phyloP scores from a whole-genome alignment of 2,329 filamentous ascomycete genomes.

The Cryphonectria japonica region DNA sequence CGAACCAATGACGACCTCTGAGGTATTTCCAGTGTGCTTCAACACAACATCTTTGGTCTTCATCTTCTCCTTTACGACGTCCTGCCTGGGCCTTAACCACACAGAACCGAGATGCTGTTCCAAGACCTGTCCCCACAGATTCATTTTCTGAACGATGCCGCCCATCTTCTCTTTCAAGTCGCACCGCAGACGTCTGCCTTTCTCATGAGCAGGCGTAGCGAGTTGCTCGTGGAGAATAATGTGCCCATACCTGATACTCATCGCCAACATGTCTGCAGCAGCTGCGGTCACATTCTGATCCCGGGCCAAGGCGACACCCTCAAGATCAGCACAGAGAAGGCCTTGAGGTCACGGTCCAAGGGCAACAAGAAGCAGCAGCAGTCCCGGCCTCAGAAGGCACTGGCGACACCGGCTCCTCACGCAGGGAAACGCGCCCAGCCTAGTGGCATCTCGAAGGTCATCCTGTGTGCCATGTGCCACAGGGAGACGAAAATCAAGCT shows the following conservation, averaged over 20 bases:
- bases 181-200: constrained; percentile 63
- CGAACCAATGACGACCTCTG: neutral
- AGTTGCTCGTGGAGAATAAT: constrained; percentile 53
- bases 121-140: constrained; percentile 37
- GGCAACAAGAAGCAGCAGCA: constrained; percentile 26
- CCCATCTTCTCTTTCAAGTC: constrained; percentile 56
- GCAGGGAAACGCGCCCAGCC: constrained; percentile 15
- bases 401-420: neutral
- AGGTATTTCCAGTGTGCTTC: neutral
- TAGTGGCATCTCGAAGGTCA: constrained; percentile 42
- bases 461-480: constrained; percentile 52
- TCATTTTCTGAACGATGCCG: constrained; percentile 60
- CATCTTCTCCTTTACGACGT: too few species aligned
- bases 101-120: constrained; percentile 21
- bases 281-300: constrained; percentile 65
- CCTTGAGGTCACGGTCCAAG: constrained; percentile 60
- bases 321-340: constrained; percentile 42
- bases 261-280: constrained; percentile 58
- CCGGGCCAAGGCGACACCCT: constrained; percentile 51
- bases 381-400: neutral
- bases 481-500: constrained; percentile 48
- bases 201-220: constrained; percentile 58
- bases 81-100: neutral
- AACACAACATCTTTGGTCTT: neutral
- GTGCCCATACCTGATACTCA: constrained; percentile 51